A percentile compares a stretch with the other conserved stretches of the same genome.
Conservation (phyloP, 164 flowering plant genomes). For the Nelumbo lutea region DNA sequence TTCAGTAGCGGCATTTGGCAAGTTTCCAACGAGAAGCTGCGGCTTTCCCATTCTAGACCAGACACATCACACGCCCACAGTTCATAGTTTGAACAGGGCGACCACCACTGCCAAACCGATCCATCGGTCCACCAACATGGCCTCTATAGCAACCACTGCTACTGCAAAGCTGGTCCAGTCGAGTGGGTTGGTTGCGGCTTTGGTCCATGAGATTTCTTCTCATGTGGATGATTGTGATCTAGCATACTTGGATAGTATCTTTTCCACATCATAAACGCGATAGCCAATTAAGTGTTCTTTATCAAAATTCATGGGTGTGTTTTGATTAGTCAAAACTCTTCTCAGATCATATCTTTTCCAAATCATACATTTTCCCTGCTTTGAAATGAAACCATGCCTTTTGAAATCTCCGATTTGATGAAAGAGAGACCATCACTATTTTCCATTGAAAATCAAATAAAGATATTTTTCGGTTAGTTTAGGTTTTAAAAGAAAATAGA, state of each 20-base stretch:
- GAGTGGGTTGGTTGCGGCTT: slow-evolving; percentile 3
- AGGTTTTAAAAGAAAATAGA: too few species aligned
- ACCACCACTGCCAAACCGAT: slow-evolving; percentile 2
- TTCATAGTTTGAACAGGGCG: neutral
- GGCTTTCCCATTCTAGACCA: slow-evolving; percentile 10
- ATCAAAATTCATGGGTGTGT: too few species aligned
- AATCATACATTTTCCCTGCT: slow-evolving; percentile 8
- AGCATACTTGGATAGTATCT: neutral
- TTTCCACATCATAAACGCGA: too few species aligned
- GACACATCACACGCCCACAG: slow-evolving; percentile 16
- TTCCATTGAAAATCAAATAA: too few species aligned
- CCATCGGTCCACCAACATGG: neutral
- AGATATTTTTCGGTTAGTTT: too few species aligned
- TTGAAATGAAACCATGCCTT: slow-evolving; percentile 7
- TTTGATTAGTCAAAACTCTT: too few species aligned
- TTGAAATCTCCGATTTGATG: too few species aligned
- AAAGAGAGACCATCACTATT: too few species aligned
- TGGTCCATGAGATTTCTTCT: neutral
- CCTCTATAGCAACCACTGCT: slow-evolving; percentile 13
- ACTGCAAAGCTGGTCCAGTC: slow-evolving; percentile 27
- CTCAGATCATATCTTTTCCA: neutral
- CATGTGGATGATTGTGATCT: neutral
- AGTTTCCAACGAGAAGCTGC: slow-evolving; percentile 1
- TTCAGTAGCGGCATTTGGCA: neutral
- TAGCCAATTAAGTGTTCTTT: too few species aligned